Base-by-base conservation (phyloP, 352 stramenopile genomes). In the Thraustotheca clavata region DNA sequence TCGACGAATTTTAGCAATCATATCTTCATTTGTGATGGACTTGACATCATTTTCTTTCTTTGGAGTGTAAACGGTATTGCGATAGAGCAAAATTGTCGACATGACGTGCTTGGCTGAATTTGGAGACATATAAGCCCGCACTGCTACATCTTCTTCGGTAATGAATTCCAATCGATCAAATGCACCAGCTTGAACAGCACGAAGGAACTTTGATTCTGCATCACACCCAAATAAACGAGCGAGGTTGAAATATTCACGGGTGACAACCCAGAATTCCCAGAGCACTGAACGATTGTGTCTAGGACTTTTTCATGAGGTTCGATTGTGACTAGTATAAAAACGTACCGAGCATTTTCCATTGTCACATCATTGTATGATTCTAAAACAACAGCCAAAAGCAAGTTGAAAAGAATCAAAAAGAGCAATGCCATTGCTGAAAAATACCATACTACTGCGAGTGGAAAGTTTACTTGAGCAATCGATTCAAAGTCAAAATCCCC, bases 311-410 rank as follows among this genome's bases (percentile, higher is more conserved):
- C 38, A 20, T 18, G 16, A 43, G 38, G 20, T 18, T 16, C 20
- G 38, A 20, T 20, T 18, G 16, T 18, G 38, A 16, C 38, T 18
- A 18, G 16, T 20, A 20, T 18, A 20, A 18, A 16, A 20, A 16
- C 16, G 20, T 43, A 43, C 38, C 38, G 38, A 16, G 38, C 38
- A 20, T 43, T 43, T 20, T 43, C 38, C 38, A 43, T 43, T 16
- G 38, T 63, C 20, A 67, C 60, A n/a, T 34, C 20, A 12, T 39
- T 24, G 43, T 60, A 67, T 14, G 60, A 52, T 22, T 67, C 60
- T 34, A 59, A 14, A 32, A 67, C 52, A 27, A 67, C 50, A 4
- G 60, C 60, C 33, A 67, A 41, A 4, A 67, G 46, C 6, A 67
- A 35, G 34, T 67, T 67, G 26, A 67, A 60, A 3, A 67, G 46